Base-by-base conservation (phyloP, 1,139 yeast genomes). In the Kurtzmaniella quercitrusa region DNA sequence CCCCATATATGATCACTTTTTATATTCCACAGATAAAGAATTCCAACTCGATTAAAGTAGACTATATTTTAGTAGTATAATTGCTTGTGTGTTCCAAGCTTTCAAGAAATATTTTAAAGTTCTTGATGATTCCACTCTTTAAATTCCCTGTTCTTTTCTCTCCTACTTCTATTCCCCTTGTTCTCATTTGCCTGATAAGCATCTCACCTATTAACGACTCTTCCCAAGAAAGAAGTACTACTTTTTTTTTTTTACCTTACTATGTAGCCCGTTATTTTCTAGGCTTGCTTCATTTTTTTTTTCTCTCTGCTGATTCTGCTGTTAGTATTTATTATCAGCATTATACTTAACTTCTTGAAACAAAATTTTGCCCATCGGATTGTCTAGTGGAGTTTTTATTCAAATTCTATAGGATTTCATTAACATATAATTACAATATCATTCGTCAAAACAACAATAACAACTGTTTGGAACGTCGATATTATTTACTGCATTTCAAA, bases 141-240 rank as follows among this genome's bases (percentile, higher is more conserved):
- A 19, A 19, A 19, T 10, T 21, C 10, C 19, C 19, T 21, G 10
- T 21, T 19, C 14, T 16, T 36, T 2, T 16, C n/a, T 36, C 27
- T 34, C n/a, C 14, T 31, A 6, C 18, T 12, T 31, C 14, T 5
- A 14, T 14, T 31, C 14, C 18, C 18, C 15, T 12, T 31, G 36
- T 36, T 36, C 9, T 36, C 27, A 36, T 36, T 36, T 36, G 38
- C 23, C 38, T 36, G 38, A 36, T 36, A 36, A 36, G 25, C 16
- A 31, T 16, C 36, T 31, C 18, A 14, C 14, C 10, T 10, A 12
- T 10, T 27, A 6, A 27, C 31, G 31, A 27, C 31, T 12, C 31
- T 27, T 27, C n/a, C n/a, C 31, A n/a, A 27, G 31, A 27, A n/a
- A 27, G 14, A 27, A 27, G 14, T 12, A n/a, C n/a, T n/a, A n/a